A percentile compares a stretch with the other conserved stretches of the same genome.
phyloP scores from a whole-genome alignment of 2,329 filamentous ascomycete species.

The Hymenoscyphus fructigenus region DNA sequence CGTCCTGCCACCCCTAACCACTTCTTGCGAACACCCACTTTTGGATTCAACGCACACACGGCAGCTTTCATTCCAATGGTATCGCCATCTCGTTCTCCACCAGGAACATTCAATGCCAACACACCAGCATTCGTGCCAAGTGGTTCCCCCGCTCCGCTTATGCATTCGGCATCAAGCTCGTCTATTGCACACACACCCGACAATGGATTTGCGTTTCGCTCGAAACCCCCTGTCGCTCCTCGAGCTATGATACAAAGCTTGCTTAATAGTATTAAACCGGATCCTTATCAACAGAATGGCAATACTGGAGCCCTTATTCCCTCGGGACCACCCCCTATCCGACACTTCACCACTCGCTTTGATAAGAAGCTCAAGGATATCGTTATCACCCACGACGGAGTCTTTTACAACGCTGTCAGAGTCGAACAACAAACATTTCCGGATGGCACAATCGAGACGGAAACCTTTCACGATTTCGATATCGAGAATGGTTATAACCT shows the following conservation, averaged over 20 bases:
- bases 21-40: too few species aligned
- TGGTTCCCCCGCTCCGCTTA: too few species aligned
- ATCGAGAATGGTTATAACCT: constrained; percentile 5
- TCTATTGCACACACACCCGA: background rate
- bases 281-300: too few species aligned
- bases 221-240: constrained; percentile 4
- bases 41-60: background rate
- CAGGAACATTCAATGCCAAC: too few species aligned
- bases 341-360: background rate
- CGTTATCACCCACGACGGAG: constrained; percentile 1
- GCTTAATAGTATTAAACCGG: background rate
- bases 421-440: background rate
- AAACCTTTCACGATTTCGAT: constrained; percentile 1
- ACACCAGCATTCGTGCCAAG: too few species aligned
- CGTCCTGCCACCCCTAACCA: too few species aligned
- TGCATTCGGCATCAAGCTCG: background rate
- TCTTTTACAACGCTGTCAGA: constrained; percentile 6
- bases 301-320: background rate
- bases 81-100: background rate
- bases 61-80: background rate
- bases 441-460: background rate
- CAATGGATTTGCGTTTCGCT: background rate
- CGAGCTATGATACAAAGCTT: background rate
- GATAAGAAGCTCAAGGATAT: constrained; percentile 9
- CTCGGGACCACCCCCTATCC: background rate